phyloP scores from a whole-genome alignment of 2,329 filamentous ascomycete genomes.

The Aspergillus novoparasiticus region DNA sequence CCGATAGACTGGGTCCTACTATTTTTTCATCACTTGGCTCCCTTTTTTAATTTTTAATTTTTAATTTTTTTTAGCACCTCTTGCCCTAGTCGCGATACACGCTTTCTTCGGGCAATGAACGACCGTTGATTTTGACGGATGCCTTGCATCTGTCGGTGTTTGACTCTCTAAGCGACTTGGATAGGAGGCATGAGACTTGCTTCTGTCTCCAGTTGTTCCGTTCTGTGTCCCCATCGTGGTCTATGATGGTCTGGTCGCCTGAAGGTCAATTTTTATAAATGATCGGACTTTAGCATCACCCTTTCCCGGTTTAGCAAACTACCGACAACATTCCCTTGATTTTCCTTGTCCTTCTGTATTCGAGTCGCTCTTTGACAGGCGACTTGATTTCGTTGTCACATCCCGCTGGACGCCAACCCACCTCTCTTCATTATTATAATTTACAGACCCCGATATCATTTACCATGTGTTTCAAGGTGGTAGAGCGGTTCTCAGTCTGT shows the following conservation, averaged over 20 bases:
- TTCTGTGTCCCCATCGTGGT: constrained; percentile 3
- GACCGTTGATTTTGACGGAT: constrained; percentile 8
- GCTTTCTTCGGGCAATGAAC: constrained; percentile 5
- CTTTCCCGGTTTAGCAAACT: not conserved
- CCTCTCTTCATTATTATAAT: not conserved
- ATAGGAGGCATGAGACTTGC: constrained; percentile 2
- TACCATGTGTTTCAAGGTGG: constrained; percentile 82
- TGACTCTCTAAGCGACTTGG: constrained; percentile 4
- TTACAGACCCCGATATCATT: constrained; percentile 7
- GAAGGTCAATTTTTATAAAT: constrained; percentile 12
- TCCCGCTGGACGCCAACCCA: constrained; percentile 3
- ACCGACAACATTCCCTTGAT: constrained; percentile 1
- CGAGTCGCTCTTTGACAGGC: constrained; percentile 5
- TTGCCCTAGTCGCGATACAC: constrained; percentile 7
- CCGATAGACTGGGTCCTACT: constrained; percentile 13
- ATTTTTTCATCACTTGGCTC: constrained; percentile 5
- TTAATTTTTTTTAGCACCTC: not conserved
- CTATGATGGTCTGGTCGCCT: constrained; percentile 13
- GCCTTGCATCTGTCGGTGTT: constrained; percentile 10
- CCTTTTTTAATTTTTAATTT: not conserved
- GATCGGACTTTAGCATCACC: not conserved
- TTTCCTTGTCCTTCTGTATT: not conserved
- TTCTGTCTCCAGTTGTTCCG: not conserved
- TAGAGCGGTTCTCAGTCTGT: constrained; percentile 85
- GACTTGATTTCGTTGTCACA: not conserved